Conservation (phyloP, 768 basidiomycete species). For the Lactifluus piperatus region DNA sequence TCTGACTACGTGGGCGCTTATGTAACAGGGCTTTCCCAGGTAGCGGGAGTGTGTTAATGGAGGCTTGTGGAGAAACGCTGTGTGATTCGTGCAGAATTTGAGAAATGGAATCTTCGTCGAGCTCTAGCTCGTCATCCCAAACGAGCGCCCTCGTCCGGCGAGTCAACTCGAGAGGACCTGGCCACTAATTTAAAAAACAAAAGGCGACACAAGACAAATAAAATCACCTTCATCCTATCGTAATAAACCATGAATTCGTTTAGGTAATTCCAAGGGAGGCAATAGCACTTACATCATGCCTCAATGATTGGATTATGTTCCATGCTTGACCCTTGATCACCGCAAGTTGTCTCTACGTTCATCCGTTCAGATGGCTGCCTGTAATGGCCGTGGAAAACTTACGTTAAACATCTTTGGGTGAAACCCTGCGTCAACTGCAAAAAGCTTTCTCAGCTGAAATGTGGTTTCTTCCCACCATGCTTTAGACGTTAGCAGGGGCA, state of each 20-base stretch:
- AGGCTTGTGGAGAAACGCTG: constrained; percentile 47
- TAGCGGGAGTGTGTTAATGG: constrained; percentile 53
- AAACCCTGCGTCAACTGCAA: constrained; percentile 77
- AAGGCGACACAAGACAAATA: not conserved
- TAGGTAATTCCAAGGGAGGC: not conserved
- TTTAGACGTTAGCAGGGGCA: constrained; percentile 75
- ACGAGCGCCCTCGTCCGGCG: constrained; percentile 74
- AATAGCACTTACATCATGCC: constrained; percentile 49
- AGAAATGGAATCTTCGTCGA: constrained; percentile 31
- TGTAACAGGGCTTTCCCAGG: constrained; percentile 42
- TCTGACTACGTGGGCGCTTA: constrained; percentile 50
- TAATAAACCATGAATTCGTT: not conserved
- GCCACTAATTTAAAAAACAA: not conserved
- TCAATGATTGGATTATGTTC: constrained; percentile 81
- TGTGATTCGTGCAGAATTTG: constrained; percentile 29
- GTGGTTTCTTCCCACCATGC: constrained; percentile 89
- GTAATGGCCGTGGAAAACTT: constrained; percentile 21
- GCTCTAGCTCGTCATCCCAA: constrained; percentile 80
- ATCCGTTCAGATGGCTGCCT: not conserved
- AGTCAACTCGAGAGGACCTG: constrained; percentile 86
- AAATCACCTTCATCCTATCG: constrained; percentile 62
- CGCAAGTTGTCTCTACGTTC: constrained; percentile 66
- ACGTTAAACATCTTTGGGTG: constrained; percentile 87
- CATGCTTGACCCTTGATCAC: constrained; percentile 91
- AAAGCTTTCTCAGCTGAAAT: constrained; percentile 63